Percentiles rank a stretch among this genome's conserved stretches.
Evolutionary conservation across 2,329 filamentous ascomycete genomes (phyloP).

Genomic region (Diaporthe capsici): DNA sequence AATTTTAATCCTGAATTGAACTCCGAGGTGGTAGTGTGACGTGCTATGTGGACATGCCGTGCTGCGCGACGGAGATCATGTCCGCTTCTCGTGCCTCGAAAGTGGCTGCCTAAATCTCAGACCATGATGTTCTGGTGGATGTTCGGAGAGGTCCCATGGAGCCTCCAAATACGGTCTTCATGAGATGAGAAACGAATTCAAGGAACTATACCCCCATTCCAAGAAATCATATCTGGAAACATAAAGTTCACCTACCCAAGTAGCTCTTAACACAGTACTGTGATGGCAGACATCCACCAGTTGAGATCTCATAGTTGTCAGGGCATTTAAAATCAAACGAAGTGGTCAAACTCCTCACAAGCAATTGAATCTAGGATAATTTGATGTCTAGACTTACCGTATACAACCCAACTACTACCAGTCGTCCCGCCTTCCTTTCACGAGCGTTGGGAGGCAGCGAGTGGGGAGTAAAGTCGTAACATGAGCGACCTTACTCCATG

Average conservation of each 20-base stretch:
- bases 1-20: not conserved
- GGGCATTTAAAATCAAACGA: too few species aligned
- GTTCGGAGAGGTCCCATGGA: not conserved
- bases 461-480: not conserved
- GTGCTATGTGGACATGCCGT: not conserved
- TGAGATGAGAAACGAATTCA: too few species aligned
- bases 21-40: not conserved
- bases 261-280: too few species aligned
- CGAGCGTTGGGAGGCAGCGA: not conserved
- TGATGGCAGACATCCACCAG: too few species aligned
- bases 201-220: too few species aligned
- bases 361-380: not conserved
- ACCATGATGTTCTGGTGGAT: not conserved
- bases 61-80: not conserved
- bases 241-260: too few species aligned
- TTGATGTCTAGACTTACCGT: rapidly evolving
- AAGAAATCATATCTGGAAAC: too few species aligned
- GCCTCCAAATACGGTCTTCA: not conserved
- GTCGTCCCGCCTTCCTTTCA: not conserved
- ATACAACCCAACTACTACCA: not conserved
- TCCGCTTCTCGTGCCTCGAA: not conserved
- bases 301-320: too few species aligned
- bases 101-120: conserved; percentile 2
- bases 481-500: not conserved
- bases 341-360: rapidly evolving